These are phyloP conservation scores for Naganishia sp. DNA, from an alignment of 1,284 basidiomycete genomes.

Conservation along the genomic window DNA sequence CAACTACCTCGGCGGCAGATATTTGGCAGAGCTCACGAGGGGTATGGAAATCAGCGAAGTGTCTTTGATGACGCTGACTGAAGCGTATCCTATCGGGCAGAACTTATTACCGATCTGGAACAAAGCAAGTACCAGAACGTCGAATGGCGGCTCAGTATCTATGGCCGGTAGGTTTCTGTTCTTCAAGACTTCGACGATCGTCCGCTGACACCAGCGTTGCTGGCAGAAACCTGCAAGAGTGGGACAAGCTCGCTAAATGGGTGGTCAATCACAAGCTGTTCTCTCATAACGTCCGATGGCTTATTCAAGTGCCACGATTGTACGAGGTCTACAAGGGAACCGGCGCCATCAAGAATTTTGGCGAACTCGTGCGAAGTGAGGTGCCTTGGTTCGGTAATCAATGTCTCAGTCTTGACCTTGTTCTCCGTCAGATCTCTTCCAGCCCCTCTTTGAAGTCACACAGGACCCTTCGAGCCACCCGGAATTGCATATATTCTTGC, in stretches of 20 bases:
- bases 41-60: constrained; percentile 57
- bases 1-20: constrained; percentile 86
- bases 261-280: constrained; percentile 89
- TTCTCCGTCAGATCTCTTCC: constrained; percentile 73
- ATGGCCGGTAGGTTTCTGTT: constrained; percentile 63
- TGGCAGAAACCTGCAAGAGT: constrained; percentile 65
- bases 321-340: constrained; percentile 96
- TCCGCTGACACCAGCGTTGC: background rate
- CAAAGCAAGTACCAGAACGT: constrained; percentile 99
- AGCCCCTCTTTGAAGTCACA: constrained; percentile 94
- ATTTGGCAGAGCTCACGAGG: constrained; percentile 91
- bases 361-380: constrained; percentile 86
- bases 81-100: constrained; percentile 54
- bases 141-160: constrained; percentile 97
- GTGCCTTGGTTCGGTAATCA: constrained; percentile 34
- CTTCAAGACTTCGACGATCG: background rate
- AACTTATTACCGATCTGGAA: constrained; percentile 93
- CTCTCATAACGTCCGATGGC: constrained; percentile 97
- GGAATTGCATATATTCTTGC: constrained; percentile 91
- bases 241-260: constrained; percentile 99
- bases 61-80: background rate
- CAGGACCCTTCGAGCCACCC: constrained; percentile 86
- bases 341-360: constrained; percentile 81
- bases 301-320: constrained; percentile 91
- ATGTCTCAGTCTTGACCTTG: constrained; percentile 3